A percentile compares a stretch with the other conserved stretches of the same genome.
These are phyloP conservation scores for Sodiomyces alkalinus DNA, from an alignment of 2,329 filamentous ascomycete genomes.

Conservation along the genomic window DNA sequence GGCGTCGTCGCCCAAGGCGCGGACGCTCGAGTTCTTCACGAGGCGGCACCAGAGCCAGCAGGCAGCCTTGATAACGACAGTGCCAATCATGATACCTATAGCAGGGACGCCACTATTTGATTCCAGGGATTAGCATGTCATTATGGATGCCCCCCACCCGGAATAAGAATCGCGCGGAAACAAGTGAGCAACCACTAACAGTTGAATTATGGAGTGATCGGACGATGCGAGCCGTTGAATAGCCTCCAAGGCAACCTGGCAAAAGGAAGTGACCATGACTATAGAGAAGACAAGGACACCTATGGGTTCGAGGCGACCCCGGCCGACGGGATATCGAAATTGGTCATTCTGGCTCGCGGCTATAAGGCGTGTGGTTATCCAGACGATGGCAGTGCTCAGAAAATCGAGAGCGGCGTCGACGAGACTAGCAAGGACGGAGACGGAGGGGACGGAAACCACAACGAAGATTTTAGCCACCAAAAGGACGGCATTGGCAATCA, in stretches of 20 bases:
- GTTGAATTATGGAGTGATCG: conserved; percentile 54
- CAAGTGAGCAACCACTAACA: too few relatives aligned
- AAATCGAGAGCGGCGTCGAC: conserved; percentile 73
- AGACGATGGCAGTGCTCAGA: conserved; percentile 67
- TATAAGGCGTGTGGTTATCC: conserved; percentile 62
- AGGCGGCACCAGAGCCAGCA: conserved; percentile 83
- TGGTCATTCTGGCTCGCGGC: conserved; percentile 49
- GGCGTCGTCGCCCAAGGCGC: conserved; percentile 49
- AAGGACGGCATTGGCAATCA: conserved; percentile 61
- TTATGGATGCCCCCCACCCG: too few relatives aligned
- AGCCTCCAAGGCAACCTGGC: conserved; percentile 61
- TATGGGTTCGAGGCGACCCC: conserved; percentile 58
- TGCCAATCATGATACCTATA: conserved; percentile 65
- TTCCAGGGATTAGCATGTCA: conserved; percentile 3
- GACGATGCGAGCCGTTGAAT: conserved; percentile 43
- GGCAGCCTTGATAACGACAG: conserved; percentile 65
- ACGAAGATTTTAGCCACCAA: conserved; percentile 65
- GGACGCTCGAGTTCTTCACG: conserved; percentile 74
- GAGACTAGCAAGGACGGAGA: conserved; percentile 66
- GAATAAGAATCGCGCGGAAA: neutral
- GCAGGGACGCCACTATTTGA: conserved; percentile 43
- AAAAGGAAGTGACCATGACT: conserved; percentile 76
- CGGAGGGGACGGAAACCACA: conserved; percentile 61
- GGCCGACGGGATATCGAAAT: conserved; percentile 65
- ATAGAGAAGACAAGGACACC: conserved; percentile 71